A percentile compares a stretch with the other conserved stretches of the same genome.
phyloP scores from a whole-genome alignment of 2,329 filamentous ascomycete species.

The Aspergillus uvarum region DNA sequence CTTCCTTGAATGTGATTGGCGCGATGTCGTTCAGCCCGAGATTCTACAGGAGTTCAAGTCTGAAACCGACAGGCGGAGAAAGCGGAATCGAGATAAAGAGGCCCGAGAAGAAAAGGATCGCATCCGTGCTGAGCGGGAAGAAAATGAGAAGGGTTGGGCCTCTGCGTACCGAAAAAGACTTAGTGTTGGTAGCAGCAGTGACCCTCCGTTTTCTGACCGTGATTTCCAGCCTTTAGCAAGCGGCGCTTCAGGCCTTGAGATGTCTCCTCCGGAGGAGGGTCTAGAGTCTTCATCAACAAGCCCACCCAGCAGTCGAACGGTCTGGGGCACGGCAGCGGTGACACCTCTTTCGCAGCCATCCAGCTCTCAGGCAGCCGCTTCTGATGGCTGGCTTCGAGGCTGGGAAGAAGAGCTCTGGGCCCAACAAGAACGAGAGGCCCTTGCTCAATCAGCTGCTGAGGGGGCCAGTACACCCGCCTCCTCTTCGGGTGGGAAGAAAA shows the following conservation, averaged over 20 bases:
- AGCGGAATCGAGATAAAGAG: conserved; percentile 78
- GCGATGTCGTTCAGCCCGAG: conserved; percentile 75
- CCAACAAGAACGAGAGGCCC: conserved; percentile 55
- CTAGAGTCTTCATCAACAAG: conserved; percentile 79
- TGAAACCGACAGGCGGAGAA: conserved; percentile 74
- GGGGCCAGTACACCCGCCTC: conserved; percentile 21
- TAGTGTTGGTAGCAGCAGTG: conserved; percentile 45
- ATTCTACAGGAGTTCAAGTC: conserved; percentile 72
- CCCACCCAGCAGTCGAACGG: conserved; percentile 72
- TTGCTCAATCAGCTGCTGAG: conserved; percentile 49
- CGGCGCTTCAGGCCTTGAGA: conserved; percentile 27
- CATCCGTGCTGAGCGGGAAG: conserved; percentile 75
- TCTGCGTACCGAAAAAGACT: conserved; percentile 63
- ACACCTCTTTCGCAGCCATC: conserved; percentile 58
- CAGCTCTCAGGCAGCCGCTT: conserved; percentile 34
- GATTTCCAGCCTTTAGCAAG: conserved; percentile 66
- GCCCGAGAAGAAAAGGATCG: conserved; percentile 83
- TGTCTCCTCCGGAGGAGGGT: conserved; percentile 47
- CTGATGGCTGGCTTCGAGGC: conserved; percentile 82
- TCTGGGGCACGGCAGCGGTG: conserved; percentile 85
- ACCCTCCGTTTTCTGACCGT: conserved; percentile 55
- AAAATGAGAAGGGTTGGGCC: conserved; percentile 67
- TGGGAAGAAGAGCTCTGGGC: conserved; percentile 75
- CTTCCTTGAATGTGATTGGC: conserved; percentile 94
- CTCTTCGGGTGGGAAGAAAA: conserved; percentile 52